A percentile compares a stretch with the other conserved stretches of the same genome.
Conservation (phyloP, 1,284 basidiomycete species). For the Ceratobasidium papillatum region DNA sequence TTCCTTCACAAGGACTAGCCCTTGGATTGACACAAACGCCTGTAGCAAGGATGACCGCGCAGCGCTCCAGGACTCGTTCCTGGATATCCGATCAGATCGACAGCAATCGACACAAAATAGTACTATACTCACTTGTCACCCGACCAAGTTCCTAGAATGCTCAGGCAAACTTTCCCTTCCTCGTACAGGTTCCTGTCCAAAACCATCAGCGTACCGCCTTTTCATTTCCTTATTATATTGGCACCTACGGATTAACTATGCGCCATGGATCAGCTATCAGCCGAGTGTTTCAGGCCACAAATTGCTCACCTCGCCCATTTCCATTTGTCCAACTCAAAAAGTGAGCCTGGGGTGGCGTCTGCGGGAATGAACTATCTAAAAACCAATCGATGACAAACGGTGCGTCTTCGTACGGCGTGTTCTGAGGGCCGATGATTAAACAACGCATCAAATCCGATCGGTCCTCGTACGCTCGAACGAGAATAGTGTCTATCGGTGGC, state of each 20-base stretch:
- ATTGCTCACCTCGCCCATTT: constrained; percentile 78
- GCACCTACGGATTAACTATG: constrained; percentile 76
- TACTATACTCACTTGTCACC: constrained; percentile 65
- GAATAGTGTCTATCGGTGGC: constrained; percentile 54
- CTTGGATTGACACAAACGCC: constrained; percentile 93
- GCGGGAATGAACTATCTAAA: constrained; percentile 87
- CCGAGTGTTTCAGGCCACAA: constrained; percentile 22
- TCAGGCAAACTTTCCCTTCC: constrained; percentile 94
- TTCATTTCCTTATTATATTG: background rate
- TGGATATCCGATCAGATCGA: constrained; percentile 11
- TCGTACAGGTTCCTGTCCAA: constrained; percentile 83
- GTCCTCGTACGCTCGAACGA: constrained; percentile 68
- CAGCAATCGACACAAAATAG: background rate
- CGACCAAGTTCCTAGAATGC: constrained; percentile 90
- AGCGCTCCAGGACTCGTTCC: constrained; percentile 83
- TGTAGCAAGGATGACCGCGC: constrained; percentile 86
- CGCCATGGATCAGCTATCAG: constrained; percentile 3
- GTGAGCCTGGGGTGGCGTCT: constrained; percentile 86
- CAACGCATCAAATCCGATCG: constrained; percentile 85
- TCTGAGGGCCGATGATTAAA: constrained; percentile 91
- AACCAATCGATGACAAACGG: constrained; percentile 96
- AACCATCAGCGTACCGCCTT: background rate
- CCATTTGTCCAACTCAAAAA: constrained; percentile 96
- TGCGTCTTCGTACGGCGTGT: constrained; percentile 92
- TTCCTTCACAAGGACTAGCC: constrained; percentile 89